Evolutionary conservation across 441 rosid genomes (phyloP).

Genomic region (Francoa sonchifolia): DNA sequence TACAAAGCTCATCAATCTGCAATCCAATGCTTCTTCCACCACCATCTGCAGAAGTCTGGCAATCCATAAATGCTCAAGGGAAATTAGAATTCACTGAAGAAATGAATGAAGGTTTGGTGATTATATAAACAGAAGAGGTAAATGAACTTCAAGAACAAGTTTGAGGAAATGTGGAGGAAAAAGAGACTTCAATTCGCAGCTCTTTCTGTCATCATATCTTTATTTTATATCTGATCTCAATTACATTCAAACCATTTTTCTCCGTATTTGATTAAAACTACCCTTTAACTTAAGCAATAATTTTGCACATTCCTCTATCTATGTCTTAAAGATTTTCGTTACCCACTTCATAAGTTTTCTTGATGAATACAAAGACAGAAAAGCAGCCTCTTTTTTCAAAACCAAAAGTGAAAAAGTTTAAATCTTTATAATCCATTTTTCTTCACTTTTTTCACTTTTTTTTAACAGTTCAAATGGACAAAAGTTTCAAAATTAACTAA

Average conservation of each 20-base stretch:
- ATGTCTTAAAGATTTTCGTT: not conserved
- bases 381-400: constrained; percentile 7
- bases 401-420: constrained; percentile 3
- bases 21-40: constrained; percentile 42
- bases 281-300: no score
- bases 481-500: not conserved
- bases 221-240: no score
- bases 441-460: not conserved
- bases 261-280: no score
- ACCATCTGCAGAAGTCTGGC: constrained; percentile 19
- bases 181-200: constrained; percentile 22
- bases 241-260: no score
- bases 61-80: constrained; percentile 22
- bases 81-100: not conserved
- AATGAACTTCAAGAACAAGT: constrained; percentile 37
- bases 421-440: not conserved
- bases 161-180: constrained; percentile 33
- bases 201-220: constrained; percentile 15
- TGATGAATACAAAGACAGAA: constrained; percentile 4
- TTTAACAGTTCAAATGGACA: not conserved
- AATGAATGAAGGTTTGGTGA: not conserved
- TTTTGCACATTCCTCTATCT: no score
- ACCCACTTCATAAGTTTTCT: constrained; percentile 8
- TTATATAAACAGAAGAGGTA: constrained; percentile 12
- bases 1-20: constrained; percentile 34